Percentiles rank a stretch among this genome's conserved stretches.
phyloP scores from a whole-genome alignment of 306 rosid genomes.

The Adenanthera pavonina region DNA sequence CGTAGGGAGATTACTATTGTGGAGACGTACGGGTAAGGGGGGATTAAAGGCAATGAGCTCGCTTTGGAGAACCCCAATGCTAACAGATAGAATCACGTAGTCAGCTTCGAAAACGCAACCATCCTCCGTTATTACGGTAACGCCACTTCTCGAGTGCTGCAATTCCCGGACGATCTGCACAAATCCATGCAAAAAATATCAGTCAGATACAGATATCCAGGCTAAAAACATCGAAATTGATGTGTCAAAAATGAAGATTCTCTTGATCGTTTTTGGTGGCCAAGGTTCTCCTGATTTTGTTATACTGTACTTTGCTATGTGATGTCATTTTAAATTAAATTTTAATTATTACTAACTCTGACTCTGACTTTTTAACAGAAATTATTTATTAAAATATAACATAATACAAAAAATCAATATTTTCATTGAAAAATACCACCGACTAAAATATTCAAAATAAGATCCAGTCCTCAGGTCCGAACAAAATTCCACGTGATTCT shows the following conservation, averaged over 20 bases:
- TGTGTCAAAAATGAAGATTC: background rate
- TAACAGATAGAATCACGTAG: conserved; percentile 86
- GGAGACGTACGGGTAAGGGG: conserved; percentile 81
- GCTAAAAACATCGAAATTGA: background rate
- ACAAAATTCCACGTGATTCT: conserved; percentile 35
- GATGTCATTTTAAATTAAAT: background rate
- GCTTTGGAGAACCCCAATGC: conserved; percentile 97
- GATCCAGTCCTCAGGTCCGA: conserved; percentile 8
- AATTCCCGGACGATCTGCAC: conserved; percentile 89
- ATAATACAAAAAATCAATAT: background rate
- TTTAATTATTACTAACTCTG: background rate
- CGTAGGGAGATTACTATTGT: background rate
- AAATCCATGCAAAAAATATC: conserved; percentile 44
- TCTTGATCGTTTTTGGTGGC: too few relatives aligned
- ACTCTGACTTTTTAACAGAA: too few relatives aligned
- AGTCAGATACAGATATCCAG: conserved; percentile 7
- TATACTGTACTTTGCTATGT: too few relatives aligned
- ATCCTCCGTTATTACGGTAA: conserved; percentile 86
- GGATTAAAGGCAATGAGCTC: conserved; percentile 85
- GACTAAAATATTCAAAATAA: conserved; percentile 26
- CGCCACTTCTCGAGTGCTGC: conserved; percentile 87
- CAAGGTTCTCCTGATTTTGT: background rate
- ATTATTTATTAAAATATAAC: background rate
- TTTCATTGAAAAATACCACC: background rate
- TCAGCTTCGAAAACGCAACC: conserved; percentile 77